Percentiles rank a stretch among this genome's conserved stretches.
phyloP scores from a whole-genome alignment of 2,329 filamentous ascomycete genomes.

The Diaporthe sp. region DNA sequence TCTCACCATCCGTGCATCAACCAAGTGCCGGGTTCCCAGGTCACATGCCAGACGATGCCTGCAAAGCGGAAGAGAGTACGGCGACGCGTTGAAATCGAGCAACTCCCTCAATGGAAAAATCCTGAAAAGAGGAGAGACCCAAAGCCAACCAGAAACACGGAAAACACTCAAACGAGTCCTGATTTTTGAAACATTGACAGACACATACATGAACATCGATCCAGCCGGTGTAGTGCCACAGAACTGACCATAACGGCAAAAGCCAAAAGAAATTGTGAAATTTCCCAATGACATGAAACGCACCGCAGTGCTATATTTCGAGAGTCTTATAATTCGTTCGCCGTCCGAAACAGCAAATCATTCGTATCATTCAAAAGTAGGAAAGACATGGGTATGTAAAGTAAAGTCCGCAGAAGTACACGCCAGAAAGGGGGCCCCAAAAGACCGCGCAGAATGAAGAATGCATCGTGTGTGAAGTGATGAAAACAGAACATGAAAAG shows the following conservation, averaged over 20 bases:
- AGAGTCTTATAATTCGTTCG: neutral
- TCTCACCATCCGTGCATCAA: neutral
- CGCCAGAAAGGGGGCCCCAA: conserved; percentile 13
- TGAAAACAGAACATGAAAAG: conserved; percentile 20
- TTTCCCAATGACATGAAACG: neutral
- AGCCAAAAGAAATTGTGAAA: neutral
- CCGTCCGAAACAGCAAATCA: conserved; percentile 13
- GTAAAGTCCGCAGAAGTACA: conserved; percentile 5
- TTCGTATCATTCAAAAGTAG: conserved; percentile 22
- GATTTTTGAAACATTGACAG: neutral
- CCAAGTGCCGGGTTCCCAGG: conserved; percentile 1
- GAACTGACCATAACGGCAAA: neutral
- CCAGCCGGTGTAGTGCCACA: conserved; percentile 3
- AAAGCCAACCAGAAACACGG: neutral
- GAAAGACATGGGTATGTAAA: conserved; percentile 32
- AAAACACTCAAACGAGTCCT: neutral
- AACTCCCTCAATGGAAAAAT: neutral
- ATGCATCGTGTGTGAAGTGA: conserved; percentile 4
- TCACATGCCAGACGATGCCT: neutral
- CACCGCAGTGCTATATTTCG: neutral
- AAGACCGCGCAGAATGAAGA: neutral
- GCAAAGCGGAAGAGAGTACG: neutral
- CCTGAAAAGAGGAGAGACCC: neutral
- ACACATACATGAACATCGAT: neutral
- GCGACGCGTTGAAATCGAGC: neutral